Percentiles rank a stretch among this genome's conserved stretches.
Conservation (phyloP, 2,329 filamentous ascomycete species). For the Ilyonectria robusta region DNA sequence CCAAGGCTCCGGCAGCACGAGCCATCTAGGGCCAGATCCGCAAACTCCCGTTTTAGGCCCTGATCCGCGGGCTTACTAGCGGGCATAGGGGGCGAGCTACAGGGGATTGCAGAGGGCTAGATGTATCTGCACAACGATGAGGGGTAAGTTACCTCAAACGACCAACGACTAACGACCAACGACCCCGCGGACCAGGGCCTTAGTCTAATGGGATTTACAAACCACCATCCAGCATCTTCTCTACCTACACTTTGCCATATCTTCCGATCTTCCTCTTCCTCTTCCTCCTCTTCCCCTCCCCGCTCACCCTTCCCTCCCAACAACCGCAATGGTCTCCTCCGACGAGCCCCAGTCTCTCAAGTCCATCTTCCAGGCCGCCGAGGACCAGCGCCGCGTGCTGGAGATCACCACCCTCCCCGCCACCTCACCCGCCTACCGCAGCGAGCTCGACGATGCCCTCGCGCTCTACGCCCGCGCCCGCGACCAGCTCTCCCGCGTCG, state of each 20-base stretch:
- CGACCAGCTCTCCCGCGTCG: constrained; percentile 76
- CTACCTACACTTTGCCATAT: neutral
- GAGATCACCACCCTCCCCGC: constrained; percentile 74
- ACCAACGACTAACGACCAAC: no score
- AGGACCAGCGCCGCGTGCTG: constrained; percentile 67
- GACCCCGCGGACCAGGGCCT: no score
- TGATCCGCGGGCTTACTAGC: no score
- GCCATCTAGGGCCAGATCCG: no score
- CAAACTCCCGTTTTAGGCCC: no score
- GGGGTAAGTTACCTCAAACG: no score
- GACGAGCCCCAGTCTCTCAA: constrained; percentile 66
- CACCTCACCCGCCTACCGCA: constrained; percentile 75
- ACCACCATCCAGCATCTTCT: constrained; percentile 23
- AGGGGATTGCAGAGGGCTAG: no score
- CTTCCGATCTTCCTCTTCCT: neutral
- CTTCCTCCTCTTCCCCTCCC: neutral
- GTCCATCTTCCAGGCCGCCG: constrained; percentile 64
- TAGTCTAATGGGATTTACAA: constrained; percentile 37
- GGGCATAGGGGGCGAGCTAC: no score
- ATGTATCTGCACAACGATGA: no score
- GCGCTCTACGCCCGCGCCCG: constrained; percentile 81
- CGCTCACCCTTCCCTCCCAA: constrained; percentile 5
- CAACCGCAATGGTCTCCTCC: constrained; percentile 50
- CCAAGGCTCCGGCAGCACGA: no score
- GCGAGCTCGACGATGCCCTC: constrained; percentile 77